A percentile compares a stretch with the other conserved stretches of the same genome.
Evolutionary conservation across 2,329 filamentous ascomycete species (phyloP).

Genomic region (Phialophora macrospora): DNA sequence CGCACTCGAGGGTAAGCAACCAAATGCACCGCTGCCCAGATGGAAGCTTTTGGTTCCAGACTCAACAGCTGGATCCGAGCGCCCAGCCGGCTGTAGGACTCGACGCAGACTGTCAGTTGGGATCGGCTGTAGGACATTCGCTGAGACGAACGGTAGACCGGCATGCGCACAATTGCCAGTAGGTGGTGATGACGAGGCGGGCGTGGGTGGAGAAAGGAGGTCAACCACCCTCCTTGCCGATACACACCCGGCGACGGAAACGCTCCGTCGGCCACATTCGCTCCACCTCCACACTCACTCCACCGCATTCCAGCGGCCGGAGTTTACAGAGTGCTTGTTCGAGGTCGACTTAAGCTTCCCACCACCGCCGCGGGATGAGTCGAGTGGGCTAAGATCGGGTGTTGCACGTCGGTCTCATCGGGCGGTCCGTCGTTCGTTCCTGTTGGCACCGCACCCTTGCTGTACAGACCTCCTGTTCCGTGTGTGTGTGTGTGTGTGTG

Average conservation of each 20-base stretch:
- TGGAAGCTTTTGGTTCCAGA: slow-evolving; percentile 6
- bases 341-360: slow-evolving; percentile 20
- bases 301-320: background rate
- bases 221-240: slow-evolving; percentile 18
- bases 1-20: background rate
- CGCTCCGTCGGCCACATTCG: slow-evolving; percentile 3
- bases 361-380: slow-evolving; percentile 14
- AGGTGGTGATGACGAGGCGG: background rate
- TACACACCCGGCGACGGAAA: slow-evolving; percentile 26
- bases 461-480: slow-evolving; percentile 10
- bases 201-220: slow-evolving; percentile 1
- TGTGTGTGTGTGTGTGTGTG: no score
- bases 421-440: background rate
- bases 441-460: background rate
- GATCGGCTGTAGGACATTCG: background rate
- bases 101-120: background rate
- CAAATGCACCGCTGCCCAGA: background rate
- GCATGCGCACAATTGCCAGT: background rate
- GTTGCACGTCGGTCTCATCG: background rate
- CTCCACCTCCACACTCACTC: background rate
- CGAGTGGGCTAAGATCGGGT: slow-evolving; percentile 20
- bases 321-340: background rate
- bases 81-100: background rate
- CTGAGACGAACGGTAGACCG: background rate
- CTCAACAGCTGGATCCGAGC: background rate